Evolutionary conservation across 202 grass and related monocot species (phyloP), one percentile per base, ranked within the genome.

Genomic region (Brachypodium distachyon): DNA sequence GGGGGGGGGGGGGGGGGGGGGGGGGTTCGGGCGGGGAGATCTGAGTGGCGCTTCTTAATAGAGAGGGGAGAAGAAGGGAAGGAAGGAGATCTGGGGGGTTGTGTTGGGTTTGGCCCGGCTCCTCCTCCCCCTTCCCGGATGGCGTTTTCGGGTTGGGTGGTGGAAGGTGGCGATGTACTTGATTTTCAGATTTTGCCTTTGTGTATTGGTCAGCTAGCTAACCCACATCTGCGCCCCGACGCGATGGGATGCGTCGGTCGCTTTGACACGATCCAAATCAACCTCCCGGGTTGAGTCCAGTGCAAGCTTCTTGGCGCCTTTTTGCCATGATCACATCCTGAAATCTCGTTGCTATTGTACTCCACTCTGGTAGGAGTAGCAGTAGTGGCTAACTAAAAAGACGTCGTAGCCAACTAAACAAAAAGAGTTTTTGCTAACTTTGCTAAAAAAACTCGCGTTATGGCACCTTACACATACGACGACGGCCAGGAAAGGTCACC

Each of bases 241-340:
- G n/a, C n/a, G n/a, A n/a, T n/a, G n/a, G n/a, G 70, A 82, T 75
- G 81, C 86, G 86, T 80, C 76, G 61, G 86, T 84, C 77, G 85
- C 67, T 73, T 87, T 67, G 80, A 73, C 61, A 61, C 77, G 46
- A 76, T 71, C 68, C 18, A 36, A 18, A 74, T 74, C 68, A 37
- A 19, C 10, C 59, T 31, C n/a, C 21, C 7, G 1, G 40, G 43
- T 87, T 43, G 80, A 80, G 86, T 88, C 54, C 55, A 37, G 57
- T 71, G 82, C 76, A 88, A 88, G 81, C 71, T 42, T 80, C 69
- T 32, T 29, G 21, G 9, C 28, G 11, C 69, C 62, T 46, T 83
- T 83, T 88, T 42, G 26, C 25, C 63, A 19, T 36, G 33, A 47
- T 32, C 86, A 52, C 13, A 4, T 0, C 26, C 33, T 10, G 14